Evolutionary conservation across 2,329 filamentous ascomycete genomes (phyloP), one percentile per base, ranked within the genome.

Genomic region (Scedosporium aurantiacum): DNA sequence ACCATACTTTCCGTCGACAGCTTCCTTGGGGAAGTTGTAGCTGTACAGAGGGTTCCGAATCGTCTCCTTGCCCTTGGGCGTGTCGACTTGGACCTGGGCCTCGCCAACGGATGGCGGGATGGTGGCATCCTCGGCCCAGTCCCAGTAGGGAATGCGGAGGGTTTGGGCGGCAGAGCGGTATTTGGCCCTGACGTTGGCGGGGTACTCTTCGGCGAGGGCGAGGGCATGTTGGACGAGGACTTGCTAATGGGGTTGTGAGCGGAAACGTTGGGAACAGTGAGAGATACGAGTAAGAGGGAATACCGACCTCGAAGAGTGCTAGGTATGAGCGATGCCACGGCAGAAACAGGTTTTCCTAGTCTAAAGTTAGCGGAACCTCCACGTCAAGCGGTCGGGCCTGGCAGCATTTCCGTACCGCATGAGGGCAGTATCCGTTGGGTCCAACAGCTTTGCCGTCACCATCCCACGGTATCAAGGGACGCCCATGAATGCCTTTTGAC

Each of bases 311-410:
- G 61, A 75, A 83, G 5, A 84, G 72, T 6, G 77, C 71, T 50
- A 83, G 66, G 63, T 80, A 84, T 3, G 81, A 77, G 5, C 82
- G 78, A 68, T 86, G 82, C 82, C 81, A 85, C 18, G 78, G 70
- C 5, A 76, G 67, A 64, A 83, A 81, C 25, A 78, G 67, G n/a
- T 74, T 70, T 67, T 82, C 77, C 79, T 80, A 47, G 23, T 50
- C 12, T 16, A 12, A 8, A 25, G 18, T 23, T 50, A 57, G 25
- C 1, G 1, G 41, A 16, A 18, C 40, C 4, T 12, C 2, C n/a
- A 37, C 14, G 2, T 3, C 32, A 37, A 37, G 32, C 10, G 1
- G 10, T 4, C 10, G 10, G 32, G 4, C 1, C 32, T 12, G 10
- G 10, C 10, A 37, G n/a, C n/a, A 10, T 18, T 14, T 12, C 21